A percentile compares a stretch with the other conserved stretches of the same genome.
These are phyloP conservation scores for Thalia dealbata DNA, from an alignment of 176 grass and related monocot species.

Conservation along the genomic window DNA sequence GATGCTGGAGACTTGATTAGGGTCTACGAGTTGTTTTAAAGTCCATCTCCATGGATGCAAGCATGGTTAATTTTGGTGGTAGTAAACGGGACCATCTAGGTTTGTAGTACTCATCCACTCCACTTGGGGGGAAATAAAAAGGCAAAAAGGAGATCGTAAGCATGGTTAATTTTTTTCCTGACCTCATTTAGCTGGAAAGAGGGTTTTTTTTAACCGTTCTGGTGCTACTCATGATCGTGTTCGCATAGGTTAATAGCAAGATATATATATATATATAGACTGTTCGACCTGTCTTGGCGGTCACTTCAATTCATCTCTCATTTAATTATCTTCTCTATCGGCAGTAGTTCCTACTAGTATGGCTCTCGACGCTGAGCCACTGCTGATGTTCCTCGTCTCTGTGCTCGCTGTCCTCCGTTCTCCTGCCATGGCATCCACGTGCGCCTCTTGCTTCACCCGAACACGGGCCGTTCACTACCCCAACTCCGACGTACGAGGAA, in stretches of 20 bases:
- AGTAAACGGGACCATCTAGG: neutral
- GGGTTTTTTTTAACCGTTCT: neutral
- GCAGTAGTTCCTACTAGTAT: no score
- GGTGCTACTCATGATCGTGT: neutral
- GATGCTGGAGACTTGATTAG: neutral
- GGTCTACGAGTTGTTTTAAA: neutral
- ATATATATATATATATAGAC: neutral
- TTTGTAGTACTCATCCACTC: neutral
- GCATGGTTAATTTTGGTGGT: no score
- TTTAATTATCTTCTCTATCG: no score
- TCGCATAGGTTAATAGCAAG: no score
- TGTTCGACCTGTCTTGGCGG: no score
- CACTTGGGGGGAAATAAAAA: conserved; percentile 1
- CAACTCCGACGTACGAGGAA: conserved; percentile 34
- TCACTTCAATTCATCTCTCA: no score
- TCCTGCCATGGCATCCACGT: neutral
- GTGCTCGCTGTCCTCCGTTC: neutral
- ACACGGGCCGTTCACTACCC: conserved; percentile 55
- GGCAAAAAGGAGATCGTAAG: neutral
- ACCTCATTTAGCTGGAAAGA: neutral
- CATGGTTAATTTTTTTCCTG: neutral
- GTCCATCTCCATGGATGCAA: no score
- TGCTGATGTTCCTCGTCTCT: neutral
- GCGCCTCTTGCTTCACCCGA: conserved; percentile 24
- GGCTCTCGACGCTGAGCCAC: neutral